Conservation (phyloP, 345 rosid species). For the Eucalyptus curtisii region DNA sequence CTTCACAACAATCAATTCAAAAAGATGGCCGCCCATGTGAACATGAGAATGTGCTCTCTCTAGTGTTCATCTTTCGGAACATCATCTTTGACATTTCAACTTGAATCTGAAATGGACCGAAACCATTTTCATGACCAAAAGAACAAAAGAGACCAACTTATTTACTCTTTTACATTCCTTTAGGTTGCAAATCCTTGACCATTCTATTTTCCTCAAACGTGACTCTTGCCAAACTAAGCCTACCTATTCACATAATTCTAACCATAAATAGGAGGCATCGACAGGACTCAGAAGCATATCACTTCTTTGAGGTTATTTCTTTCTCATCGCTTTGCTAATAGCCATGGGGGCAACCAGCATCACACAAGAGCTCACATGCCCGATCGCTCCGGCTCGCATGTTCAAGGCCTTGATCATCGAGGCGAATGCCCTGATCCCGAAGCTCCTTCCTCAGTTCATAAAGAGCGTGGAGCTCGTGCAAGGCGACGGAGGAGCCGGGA, state of each 20-base stretch:
- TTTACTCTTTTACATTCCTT: not conserved
- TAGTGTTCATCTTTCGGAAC: not conserved
- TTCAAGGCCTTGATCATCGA: constrained; percentile 19
- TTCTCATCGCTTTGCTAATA: not conserved
- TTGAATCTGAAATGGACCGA: not conserved
- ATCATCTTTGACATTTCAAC: not conserved
- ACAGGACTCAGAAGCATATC: not conserved
- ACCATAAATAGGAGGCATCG: not conserved
- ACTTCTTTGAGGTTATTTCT: not conserved
- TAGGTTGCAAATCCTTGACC: not conserved
- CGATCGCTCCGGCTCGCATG: constrained; percentile 9
- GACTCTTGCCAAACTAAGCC: not conserved
- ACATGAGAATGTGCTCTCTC: not conserved
- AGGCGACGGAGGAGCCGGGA: constrained; percentile 24
- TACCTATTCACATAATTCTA: not conserved
- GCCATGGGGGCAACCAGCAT: constrained; percentile 6
- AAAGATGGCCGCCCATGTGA: not conserved
- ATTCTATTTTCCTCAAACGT: not conserved
- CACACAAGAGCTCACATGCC: constrained; percentile 5
- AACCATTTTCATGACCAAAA: not conserved
- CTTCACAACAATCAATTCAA: not conserved
- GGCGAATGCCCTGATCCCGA: constrained; percentile 1
- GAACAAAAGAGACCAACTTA: not conserved
- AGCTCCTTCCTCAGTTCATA: constrained; percentile 10
- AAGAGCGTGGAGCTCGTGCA: not conserved